A percentile compares a stretch with the other conserved stretches of the same genome.
These are phyloP conservation scores for Colletotrichum spinosum DNA, from an alignment of 2,329 filamentous ascomycete genomes.

Conservation along the genomic window DNA sequence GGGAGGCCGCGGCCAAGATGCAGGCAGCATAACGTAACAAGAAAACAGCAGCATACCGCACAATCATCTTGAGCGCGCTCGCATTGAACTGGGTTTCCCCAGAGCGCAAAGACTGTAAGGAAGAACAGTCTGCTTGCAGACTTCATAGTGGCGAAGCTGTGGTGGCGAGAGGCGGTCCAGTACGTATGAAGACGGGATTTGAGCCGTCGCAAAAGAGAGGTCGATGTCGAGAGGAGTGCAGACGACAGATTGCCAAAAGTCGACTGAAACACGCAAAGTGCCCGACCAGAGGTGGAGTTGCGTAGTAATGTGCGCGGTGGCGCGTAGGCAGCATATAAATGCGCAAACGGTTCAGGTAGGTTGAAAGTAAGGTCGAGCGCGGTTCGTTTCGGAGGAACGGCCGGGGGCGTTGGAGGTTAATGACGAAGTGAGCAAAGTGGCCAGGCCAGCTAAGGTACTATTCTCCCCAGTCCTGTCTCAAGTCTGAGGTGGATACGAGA, in stretches of 20 bases:
- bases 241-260: slow-evolving; percentile 32
- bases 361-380: slow-evolving; percentile 19
- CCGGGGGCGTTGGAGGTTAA: slow-evolving; percentile 27
- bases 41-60: slow-evolving; percentile 58
- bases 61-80: slow-evolving; percentile 60
- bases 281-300: slow-evolving; percentile 20
- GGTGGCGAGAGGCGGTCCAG: slow-evolving; percentile 14
- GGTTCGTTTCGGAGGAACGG: slow-evolving; percentile 33
- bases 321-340: slow-evolving; percentile 13
- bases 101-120: slow-evolving; percentile 67
- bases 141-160: slow-evolving; percentile 55
- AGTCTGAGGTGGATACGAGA: slow-evolving; percentile 10
- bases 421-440: slow-evolving; percentile 15
- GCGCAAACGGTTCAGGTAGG: slow-evolving; percentile 14
- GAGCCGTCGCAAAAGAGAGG: slow-evolving; percentile 9
- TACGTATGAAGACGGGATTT: neutral
- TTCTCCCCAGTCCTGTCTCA: slow-evolving; percentile 23
- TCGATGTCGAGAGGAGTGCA: slow-evolving; percentile 5
- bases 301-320: slow-evolving; percentile 13
- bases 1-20: slow-evolving; percentile 37
- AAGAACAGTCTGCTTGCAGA: slow-evolving; percentile 66
- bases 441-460: neutral
- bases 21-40: slow-evolving; percentile 35
- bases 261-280: slow-evolving; percentile 32
- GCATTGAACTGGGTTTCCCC: slow-evolving; percentile 61